Evolutionary conservation across 1,284 basidiomycete genomes (phyloP).

Genomic region (Termitomyces sp.): DNA sequence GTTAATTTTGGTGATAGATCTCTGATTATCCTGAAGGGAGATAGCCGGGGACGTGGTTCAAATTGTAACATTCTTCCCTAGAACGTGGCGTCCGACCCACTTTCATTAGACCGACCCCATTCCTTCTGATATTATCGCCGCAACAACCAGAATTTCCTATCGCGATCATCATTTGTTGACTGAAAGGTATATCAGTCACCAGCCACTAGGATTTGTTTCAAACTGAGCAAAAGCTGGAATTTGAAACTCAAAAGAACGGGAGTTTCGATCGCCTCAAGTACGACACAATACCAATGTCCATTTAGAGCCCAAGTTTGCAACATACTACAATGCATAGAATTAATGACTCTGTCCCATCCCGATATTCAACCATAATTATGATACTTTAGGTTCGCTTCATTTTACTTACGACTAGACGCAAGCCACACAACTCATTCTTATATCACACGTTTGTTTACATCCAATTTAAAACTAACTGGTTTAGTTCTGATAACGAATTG

Average conservation of each 20-base stretch:
- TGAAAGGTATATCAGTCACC: background rate
- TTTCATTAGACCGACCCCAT: constrained; percentile 3
- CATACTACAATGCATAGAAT: background rate
- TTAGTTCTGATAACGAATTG: background rate
- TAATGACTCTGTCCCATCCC: background rate
- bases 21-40: constrained; percentile 18
- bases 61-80: constrained; percentile 14
- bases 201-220: background rate
- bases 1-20: constrained; percentile 11
- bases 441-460: background rate
- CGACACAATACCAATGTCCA: background rate
- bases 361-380: background rate
- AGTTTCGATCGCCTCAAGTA: background rate
- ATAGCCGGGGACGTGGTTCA: constrained; percentile 18
- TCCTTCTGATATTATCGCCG: constrained; percentile 5
- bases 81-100: constrained; percentile 14
- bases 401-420: background rate
- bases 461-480: background rate
- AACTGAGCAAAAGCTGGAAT: background rate
- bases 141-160: background rate
- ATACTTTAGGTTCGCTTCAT: background rate
- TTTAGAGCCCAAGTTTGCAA: background rate
- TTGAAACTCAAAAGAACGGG: background rate
- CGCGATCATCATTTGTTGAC: background rate
- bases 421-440: background rate